Conservation (phyloP, 305 asterid species). For the Withania somnifera region DNA sequence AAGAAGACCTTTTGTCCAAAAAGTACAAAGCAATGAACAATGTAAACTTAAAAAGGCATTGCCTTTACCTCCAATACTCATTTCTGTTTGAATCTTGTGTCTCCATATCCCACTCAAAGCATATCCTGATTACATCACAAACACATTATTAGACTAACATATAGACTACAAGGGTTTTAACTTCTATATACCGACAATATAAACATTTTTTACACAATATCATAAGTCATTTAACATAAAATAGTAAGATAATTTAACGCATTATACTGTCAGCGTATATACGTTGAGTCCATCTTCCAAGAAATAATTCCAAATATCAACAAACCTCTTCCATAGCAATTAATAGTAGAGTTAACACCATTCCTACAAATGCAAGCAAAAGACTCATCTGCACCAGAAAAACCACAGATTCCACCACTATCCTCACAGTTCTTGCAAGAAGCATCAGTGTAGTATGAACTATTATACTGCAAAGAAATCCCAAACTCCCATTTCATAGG, state of each 20-base stretch:
- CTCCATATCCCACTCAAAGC: conserved; percentile 42
- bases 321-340: conserved; percentile 58
- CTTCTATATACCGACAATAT: not conserved
- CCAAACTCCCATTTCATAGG: conserved; percentile 76
- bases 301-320: not conserved
- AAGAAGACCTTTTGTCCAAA: conserved; percentile 20
- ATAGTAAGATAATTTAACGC: not conserved
- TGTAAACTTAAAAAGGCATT: not conserved
- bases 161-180: not conserved
- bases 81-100: conserved; percentile 29
- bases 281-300: not conserved
- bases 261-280: not conserved
- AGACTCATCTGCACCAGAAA: conserved; percentile 27
- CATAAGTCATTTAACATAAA: too few relatives aligned
- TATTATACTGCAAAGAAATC: conserved; percentile 36
- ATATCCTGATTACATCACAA: conserved; percentile 37
- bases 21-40: conserved; percentile 2
- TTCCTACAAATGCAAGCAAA: conserved; percentile 53
- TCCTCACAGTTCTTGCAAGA: conserved; percentile 57
- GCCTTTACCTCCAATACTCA: conserved; percentile 42
- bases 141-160: not conserved
- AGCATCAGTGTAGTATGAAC: conserved; percentile 15
- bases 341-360: conserved; percentile 42
- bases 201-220: not conserved
- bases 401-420: conserved; percentile 65